Evolutionary conservation across 2,329 filamentous ascomycete species (phyloP).

Genomic region (Pleomassaria siparia): DNA sequence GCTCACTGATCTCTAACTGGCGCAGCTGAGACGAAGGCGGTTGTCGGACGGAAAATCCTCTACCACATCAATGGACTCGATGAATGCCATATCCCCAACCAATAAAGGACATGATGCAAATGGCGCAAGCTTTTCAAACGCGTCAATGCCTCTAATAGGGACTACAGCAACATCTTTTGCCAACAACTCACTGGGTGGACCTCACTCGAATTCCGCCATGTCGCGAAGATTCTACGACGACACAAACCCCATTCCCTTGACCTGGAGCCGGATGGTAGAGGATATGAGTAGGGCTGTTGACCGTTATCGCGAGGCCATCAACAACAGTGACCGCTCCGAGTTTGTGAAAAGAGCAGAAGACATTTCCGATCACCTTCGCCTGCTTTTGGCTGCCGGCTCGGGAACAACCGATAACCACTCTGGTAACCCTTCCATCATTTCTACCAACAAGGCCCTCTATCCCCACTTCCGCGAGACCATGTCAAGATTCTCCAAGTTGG

Average conservation of each 20-base stretch:
- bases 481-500: conserved; percentile 99
- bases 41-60: conserved; percentile 74
- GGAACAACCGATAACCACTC: conserved; percentile 98
- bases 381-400: conserved; percentile 92
- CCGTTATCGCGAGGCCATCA: conserved; percentile 86
- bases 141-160: conserved; percentile 51
- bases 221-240: conserved; percentile 91
- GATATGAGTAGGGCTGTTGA: conserved; percentile 94
- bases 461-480: conserved; percentile 99
- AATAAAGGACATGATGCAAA: conserved; percentile 51
- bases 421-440: conserved; percentile 98
- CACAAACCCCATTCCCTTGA: conserved; percentile 74
- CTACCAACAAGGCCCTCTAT: conserved; percentile 94
- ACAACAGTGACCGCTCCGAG: conserved; percentile 78
- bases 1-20: conserved; percentile 18
- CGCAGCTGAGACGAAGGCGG: conserved; percentile 53
- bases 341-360: conserved; percentile 96
- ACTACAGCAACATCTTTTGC: conserved; percentile 59
- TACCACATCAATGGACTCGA: conserved; percentile 87
- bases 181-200: conserved; percentile 49
- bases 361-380: conserved; percentile 91
- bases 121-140: conserved; percentile 49
- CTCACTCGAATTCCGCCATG: conserved; percentile 54
- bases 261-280: conserved; percentile 85
- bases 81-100: conserved; percentile 68